Percentiles rank a stretch among this genome's conserved stretches.
phyloP scores from a whole-genome alignment of 2,329 filamentous ascomycete species.

The Cladosporium sphaerospermum region DNA sequence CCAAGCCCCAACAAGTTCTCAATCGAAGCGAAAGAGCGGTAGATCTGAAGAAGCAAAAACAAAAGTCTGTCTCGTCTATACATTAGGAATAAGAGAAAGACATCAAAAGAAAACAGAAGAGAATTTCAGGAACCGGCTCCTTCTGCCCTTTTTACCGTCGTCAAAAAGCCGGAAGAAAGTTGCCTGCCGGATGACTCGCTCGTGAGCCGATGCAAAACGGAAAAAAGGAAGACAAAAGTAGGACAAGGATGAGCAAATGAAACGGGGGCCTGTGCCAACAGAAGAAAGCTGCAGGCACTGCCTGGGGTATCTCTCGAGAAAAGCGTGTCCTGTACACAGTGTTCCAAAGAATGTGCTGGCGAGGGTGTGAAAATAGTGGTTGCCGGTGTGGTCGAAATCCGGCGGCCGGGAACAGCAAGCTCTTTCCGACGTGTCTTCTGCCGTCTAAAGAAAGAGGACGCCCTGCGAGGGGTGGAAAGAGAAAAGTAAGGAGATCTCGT shows the following conservation, averaged over 20 bases:
- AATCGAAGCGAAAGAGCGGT: too few relatives aligned
- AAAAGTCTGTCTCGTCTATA: neutral
- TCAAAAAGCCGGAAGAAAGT: too few relatives aligned
- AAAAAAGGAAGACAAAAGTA: neutral
- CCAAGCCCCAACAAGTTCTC: too few relatives aligned
- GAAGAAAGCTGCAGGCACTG: constrained; percentile 3
- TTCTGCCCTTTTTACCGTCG: too few relatives aligned
- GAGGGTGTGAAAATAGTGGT: neutral
- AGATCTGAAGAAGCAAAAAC: too few relatives aligned
- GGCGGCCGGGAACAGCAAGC: neutral
- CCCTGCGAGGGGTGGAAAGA: neutral
- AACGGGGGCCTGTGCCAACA: neutral
- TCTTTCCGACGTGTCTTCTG: neutral
- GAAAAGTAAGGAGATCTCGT: neutral
- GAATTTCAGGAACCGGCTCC: too few relatives aligned
- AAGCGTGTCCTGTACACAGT: constrained; percentile 1
- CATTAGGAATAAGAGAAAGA: neutral
- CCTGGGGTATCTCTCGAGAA: constrained; percentile 9
- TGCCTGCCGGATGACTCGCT: too few relatives aligned
- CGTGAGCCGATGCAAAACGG: too few relatives aligned
- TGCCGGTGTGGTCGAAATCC: neutral
- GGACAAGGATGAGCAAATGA: neutral
- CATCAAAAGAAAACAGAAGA: too few relatives aligned
- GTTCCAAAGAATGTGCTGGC: neutral
- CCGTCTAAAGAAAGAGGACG: neutral